Base-by-base conservation (phyloP, 164 flowering plant genomes). In the Chimonanthus praecox region DNA sequence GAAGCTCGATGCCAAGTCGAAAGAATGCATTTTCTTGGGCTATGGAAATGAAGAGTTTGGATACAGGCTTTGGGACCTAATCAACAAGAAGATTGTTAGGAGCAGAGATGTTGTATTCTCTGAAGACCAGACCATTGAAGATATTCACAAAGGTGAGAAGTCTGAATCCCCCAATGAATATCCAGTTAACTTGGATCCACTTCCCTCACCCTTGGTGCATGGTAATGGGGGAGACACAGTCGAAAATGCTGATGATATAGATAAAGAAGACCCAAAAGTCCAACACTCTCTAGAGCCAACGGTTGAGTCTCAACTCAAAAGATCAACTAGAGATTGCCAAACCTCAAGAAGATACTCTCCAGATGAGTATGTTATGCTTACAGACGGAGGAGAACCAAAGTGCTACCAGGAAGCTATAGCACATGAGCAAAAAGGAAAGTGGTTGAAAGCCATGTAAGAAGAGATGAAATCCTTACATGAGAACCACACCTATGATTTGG, bases 71-170 rank as follows among this genome's bases (percentile, higher is more conserved):
- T 63, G 65, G 65, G 18, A 63, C n/a, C 65, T 9, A 15, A 21
- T 3, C 18, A 8, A 63, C 18, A 33, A 33, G 8, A 63, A 63
- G 43, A 8, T 63, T 21, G 7, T 11, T n/a, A 63, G 8, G n/a
- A 63, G 7, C 6, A 7, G 65, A 5, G 65, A 63, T 63, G 43
- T 63, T 7, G 43, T n/a, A 8, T 63, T 63, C 18, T 8, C 21
- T 16, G 65, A 63, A 63, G 33, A 63, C 43, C 6, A 63, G n/a
- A 63, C 33, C 43, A 63, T 63, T 63, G 65, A 63, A 63, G 65
- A 20, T 18, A 16, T 63, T 63, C 4, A 9, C 4, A 5, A 54
- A 2, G 10, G 6, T 20, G 18, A 4, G 4, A 0, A 33, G 43
- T 0, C 1, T 7, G 18, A 63, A 63, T 8, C 18, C 18, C 4